Conservation (phyloP, 352 stramenopile species). For the Phytophthora citrophthora region DNA sequence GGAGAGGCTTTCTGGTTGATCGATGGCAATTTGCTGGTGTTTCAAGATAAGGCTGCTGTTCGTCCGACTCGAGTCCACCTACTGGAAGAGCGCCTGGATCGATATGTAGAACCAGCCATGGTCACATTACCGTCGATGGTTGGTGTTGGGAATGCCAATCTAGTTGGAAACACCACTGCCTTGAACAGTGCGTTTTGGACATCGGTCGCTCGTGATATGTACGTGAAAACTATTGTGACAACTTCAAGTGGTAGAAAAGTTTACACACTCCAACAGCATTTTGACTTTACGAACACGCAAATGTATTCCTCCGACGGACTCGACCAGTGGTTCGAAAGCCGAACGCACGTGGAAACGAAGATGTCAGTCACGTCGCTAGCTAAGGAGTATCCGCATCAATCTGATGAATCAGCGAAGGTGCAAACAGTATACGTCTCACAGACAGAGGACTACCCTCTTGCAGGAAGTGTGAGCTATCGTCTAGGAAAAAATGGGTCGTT, state of each 20-base stretch:
- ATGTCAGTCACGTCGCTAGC: slow-evolving; percentile 33
- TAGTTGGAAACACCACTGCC: slow-evolving; percentile 12
- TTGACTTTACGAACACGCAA: slow-evolving; percentile 59
- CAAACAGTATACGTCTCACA: slow-evolving; percentile 33
- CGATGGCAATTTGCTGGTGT: slow-evolving; percentile 68
- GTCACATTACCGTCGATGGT: slow-evolving; percentile 6
- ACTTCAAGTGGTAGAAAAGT: slow-evolving; percentile 62
- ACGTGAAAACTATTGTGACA: slow-evolving; percentile 56
- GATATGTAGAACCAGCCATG: slow-evolving; percentile 24
- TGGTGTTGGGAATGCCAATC: slow-evolving; percentile 13
- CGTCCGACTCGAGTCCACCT: slow-evolving; percentile 46
- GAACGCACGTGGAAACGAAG: slow-evolving; percentile 42
- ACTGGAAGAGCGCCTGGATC: slow-evolving; percentile 36
- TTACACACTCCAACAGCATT: slow-evolving; percentile 57
- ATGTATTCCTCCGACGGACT: slow-evolving; percentile 56
- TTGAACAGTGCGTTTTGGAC: slow-evolving; percentile 60
- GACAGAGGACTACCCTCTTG: slow-evolving; percentile 60
- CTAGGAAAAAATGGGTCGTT: slow-evolving; percentile 41
- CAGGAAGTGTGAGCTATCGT: slow-evolving; percentile 54
- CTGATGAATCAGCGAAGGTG: slow-evolving; percentile 7
- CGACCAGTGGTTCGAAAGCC: slow-evolving; percentile 53
- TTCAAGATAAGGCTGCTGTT: slow-evolving; percentile 45
- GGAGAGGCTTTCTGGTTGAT: slow-evolving; percentile 77
- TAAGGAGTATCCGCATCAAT: neutral
- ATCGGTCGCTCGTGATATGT: slow-evolving; percentile 42